These are phyloP conservation scores for Penicillium tannophilum DNA, from an alignment of 495 filamentous ascomycete genomes.

Conservation along the genomic window DNA sequence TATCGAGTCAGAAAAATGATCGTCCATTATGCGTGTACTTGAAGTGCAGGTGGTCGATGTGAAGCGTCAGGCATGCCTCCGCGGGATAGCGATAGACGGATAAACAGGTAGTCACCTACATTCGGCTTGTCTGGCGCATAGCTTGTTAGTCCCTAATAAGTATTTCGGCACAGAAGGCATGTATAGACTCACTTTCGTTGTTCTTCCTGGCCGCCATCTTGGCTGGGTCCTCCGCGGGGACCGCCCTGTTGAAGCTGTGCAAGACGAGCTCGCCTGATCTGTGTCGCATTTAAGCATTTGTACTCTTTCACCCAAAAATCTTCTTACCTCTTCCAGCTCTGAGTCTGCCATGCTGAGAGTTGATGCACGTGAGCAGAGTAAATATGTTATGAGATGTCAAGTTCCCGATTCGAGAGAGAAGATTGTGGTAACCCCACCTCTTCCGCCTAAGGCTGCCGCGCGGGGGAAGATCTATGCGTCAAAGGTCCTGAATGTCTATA, in stretches of 20 bases:
- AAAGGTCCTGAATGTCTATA: neutral
- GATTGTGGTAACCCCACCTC: slow-evolving; percentile 28
- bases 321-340: slow-evolving; percentile 75
- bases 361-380: neutral
- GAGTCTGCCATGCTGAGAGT: slow-evolving; percentile 71
- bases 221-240: slow-evolving; percentile 47
- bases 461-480: slow-evolving; percentile 15
- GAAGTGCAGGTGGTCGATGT: neutral
- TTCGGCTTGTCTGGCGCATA: slow-evolving; percentile 62
- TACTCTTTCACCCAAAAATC: neutral
- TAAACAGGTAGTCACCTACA: slow-evolving; percentile 39
- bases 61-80: neutral
- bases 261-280: slow-evolving; percentile 89
- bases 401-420: slow-evolving; percentile 4
- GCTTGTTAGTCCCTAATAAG: neutral
- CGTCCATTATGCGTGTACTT: neutral
- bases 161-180: neutral
- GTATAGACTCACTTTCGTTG: slow-evolving; percentile 57
- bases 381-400: neutral
- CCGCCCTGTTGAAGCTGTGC: slow-evolving; percentile 76
- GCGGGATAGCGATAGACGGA: neutral
- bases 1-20: neutral
- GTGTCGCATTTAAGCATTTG: slow-evolving; percentile 11
- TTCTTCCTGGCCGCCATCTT: slow-evolving; percentile 59
- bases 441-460: slow-evolving; percentile 27